phyloP scores from a whole-genome alignment of 257 asterid genomes.

The Plantago major region DNA sequence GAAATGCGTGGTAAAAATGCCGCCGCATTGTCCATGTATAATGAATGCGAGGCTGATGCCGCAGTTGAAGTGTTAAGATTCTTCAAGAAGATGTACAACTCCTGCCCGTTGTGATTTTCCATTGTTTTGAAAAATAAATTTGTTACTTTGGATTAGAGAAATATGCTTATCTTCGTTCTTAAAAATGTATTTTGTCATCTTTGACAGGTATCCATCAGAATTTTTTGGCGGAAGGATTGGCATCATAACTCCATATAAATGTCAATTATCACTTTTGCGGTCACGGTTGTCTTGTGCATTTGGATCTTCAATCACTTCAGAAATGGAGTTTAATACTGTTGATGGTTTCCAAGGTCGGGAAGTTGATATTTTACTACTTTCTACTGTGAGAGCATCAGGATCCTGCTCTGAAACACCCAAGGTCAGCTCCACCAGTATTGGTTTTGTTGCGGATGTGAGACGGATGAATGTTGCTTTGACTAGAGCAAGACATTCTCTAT shows the following conservation, averaged over 20 bases:
- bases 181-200: background rate
- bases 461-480: conserved; percentile 99
- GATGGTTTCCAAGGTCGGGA: conserved; percentile 99
- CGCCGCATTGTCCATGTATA: conserved; percentile 66
- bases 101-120: conserved; percentile 13
- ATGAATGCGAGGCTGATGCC: conserved; percentile 89
- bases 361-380: conserved; percentile 82
- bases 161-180: no score
- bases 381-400: conserved; percentile 92
- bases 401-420: conserved; percentile 35
- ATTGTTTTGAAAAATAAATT: background rate
- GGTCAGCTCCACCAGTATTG: conserved; percentile 49
- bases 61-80: conserved; percentile 73
- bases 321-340: conserved; percentile 89
- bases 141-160: background rate
- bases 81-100: conserved; percentile 67
- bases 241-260: conserved; percentile 81
- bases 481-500: conserved; percentile 78
- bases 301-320: conserved; percentile 75
- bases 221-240: conserved; percentile 82
- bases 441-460: conserved; percentile 95
- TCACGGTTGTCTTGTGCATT: conserved; percentile 78
- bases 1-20: conserved; percentile 78
- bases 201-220: conserved; percentile 71
- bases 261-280: conserved; percentile 75